Conservation (phyloP, 2,329 filamentous ascomycete genomes). For the Cladobotryum protrusum region DNA sequence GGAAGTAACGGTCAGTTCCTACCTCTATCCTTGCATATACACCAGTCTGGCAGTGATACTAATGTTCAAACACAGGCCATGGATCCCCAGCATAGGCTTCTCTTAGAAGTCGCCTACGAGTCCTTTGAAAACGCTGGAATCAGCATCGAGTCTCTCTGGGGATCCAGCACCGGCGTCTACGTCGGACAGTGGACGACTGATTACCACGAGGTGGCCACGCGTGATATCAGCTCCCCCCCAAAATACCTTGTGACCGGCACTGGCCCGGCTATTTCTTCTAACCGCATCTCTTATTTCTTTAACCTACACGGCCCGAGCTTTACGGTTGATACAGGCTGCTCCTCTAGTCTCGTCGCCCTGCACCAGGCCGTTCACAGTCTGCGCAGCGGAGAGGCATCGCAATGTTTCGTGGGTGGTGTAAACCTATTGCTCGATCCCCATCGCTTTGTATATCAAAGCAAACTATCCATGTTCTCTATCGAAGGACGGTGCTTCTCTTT, state of each 20-base stretch:
- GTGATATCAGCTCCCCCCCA: slow-evolving; percentile 35
- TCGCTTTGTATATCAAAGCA: slow-evolving; percentile 19
- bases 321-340: slow-evolving; percentile 46
- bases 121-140: slow-evolving; percentile 28
- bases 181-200: slow-evolving; percentile 22
- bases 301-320: no score
- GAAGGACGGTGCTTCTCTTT: slow-evolving; percentile 28
- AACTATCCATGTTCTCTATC: slow-evolving; percentile 18
- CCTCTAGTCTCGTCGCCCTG: slow-evolving; percentile 40
- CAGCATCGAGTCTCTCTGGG: slow-evolving; percentile 20
- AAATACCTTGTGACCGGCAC: slow-evolving; percentile 14
- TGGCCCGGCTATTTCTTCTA: no score
- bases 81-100: slow-evolving; percentile 3
- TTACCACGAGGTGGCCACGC: slow-evolving; percentile 17
- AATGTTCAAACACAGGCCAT: slow-evolving; percentile 11
- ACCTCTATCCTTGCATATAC: not conserved
- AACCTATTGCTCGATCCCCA: slow-evolving; percentile 22
- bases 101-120: slow-evolving; percentile 23
- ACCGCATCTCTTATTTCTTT: no score
- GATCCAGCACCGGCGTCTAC: slow-evolving; percentile 24
- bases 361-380: slow-evolving; percentile 36
- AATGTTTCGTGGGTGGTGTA: slow-evolving; percentile 22
- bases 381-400: slow-evolving; percentile 28
- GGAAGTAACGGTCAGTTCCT: slow-evolving; percentile 12
- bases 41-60: not conserved